Percentiles rank a stretch among this genome's conserved stretches.
Conservation (phyloP, 306 rosid species). For the Glycine tomentella region DNA sequence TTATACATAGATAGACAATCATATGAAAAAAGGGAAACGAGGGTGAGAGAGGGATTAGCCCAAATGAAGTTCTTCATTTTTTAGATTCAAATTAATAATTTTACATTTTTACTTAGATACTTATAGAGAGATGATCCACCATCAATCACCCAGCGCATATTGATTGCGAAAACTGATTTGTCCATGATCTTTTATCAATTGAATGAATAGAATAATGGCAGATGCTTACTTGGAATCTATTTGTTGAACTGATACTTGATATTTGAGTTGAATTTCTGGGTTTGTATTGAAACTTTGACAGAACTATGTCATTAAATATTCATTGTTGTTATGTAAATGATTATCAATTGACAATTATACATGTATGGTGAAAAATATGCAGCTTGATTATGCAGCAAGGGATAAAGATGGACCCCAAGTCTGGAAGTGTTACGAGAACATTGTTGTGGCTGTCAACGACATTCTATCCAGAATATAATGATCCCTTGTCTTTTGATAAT, state of each 20-base stretch:
- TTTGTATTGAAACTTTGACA: slow-evolving; percentile 30
- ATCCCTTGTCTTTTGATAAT: slow-evolving; percentile 4
- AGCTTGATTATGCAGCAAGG: slow-evolving; percentile 92
- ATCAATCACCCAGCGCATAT: background rate
- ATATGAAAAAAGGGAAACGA: background rate
- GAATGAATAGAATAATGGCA: slow-evolving; percentile 1
- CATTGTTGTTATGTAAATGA: background rate
- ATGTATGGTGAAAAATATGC: slow-evolving; percentile 47
- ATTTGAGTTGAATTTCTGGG: slow-evolving; percentile 38
- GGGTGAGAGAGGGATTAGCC: background rate
- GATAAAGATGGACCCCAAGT: slow-evolving; percentile 66
- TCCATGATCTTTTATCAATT: background rate
- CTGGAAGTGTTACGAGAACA: slow-evolving; percentile 67
- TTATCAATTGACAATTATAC: slow-evolving; percentile 26
- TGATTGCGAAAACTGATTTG: slow-evolving; percentile 1
- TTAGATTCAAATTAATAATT: background rate
- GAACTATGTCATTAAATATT: background rate
- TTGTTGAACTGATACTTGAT: background rate
- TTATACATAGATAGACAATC: background rate
- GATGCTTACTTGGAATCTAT: slow-evolving; percentile 12
- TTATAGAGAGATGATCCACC: background rate
- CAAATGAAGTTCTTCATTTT: slow-evolving; percentile 1
- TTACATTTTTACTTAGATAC: background rate
- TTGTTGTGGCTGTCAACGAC: slow-evolving; percentile 60
- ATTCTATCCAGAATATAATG: slow-evolving; percentile 65